These are phyloP conservation scores for Citrus sp. DNA, from an alignment of 345 rosid species.

Conservation along the genomic window DNA sequence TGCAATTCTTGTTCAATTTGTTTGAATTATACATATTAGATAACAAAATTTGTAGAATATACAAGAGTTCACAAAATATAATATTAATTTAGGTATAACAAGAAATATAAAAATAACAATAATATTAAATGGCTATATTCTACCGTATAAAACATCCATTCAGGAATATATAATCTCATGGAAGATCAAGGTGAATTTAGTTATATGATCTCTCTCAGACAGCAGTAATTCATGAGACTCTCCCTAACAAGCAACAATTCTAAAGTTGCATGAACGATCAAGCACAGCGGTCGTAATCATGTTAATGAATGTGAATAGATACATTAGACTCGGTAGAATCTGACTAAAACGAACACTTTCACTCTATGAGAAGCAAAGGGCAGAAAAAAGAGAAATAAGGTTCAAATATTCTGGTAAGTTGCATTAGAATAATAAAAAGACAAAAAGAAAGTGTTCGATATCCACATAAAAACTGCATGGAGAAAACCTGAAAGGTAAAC, in stretches of 20 bases:
- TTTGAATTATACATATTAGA: background rate
- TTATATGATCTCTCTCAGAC: background rate
- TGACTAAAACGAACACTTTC: background rate
- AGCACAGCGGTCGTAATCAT: background rate
- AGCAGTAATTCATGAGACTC: background rate
- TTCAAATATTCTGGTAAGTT: background rate
- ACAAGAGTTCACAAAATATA: too few relatives aligned
- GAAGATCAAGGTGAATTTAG: background rate
- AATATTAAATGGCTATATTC: too few relatives aligned
- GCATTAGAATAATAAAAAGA: background rate
- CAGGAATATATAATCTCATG: background rate
- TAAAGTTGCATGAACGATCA: background rate
- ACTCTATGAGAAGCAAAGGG: background rate
- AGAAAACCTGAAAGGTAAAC: conserved; percentile 1
- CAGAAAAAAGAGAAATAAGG: background rate
- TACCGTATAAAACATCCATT: background rate
- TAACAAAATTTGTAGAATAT: too few relatives aligned
- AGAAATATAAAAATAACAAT: too few relatives aligned
- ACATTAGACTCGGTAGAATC: too few relatives aligned
- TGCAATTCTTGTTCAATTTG: background rate
- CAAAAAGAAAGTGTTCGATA: too few relatives aligned
- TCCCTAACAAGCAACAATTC: background rate
- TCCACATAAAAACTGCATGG: background rate
- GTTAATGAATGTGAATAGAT: background rate
- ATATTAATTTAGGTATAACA: too few relatives aligned